Evolutionary conservation across 176 grass and related monocot genomes (phyloP).

Genomic region (Melocanna baccifera): DNA sequence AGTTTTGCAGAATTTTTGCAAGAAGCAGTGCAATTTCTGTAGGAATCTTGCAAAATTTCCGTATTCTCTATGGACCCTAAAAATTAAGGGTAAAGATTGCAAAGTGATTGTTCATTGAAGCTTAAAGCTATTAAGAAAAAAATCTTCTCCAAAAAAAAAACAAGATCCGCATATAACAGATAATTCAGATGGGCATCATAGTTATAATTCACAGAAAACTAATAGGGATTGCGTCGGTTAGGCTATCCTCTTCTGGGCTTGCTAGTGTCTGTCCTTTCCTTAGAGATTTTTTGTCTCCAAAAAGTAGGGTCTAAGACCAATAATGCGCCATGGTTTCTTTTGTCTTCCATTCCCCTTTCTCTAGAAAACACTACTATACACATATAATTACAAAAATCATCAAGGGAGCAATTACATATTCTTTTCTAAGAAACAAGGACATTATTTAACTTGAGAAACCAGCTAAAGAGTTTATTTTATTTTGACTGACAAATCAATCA

Average conservation of each 20-base stretch:
- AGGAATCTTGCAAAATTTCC: background rate
- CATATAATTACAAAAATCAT: background rate
- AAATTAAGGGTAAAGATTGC: background rate
- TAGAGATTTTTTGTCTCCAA: conserved; percentile 33
- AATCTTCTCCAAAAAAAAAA: no score
- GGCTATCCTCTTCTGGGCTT: conserved; percentile 13
- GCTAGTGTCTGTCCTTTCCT: conserved; percentile 38
- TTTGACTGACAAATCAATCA: background rate
- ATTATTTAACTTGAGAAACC: background rate
- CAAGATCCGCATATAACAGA: background rate
- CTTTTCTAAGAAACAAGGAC: background rate
- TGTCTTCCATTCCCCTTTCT: background rate
- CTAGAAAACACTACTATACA: background rate
- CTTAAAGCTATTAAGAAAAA: background rate
- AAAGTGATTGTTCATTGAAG: background rate
- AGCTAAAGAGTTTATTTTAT: background rate
- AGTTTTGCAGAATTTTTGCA: background rate
- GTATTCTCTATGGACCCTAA: background rate
- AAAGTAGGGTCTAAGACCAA: conserved; percentile 24
- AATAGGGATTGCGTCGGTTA: conserved; percentile 13
- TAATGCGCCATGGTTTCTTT: conserved; percentile 29
- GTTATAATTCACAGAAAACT: background rate
- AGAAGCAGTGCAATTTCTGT: background rate
- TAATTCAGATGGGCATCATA: conserved; percentile 12
- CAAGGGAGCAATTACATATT: background rate